Evolutionary conservation across 2,329 filamentous ascomycete species (phyloP), one percentile per base, ranked within the genome.

Genomic region (Dactylellina cionopaga): DNA sequence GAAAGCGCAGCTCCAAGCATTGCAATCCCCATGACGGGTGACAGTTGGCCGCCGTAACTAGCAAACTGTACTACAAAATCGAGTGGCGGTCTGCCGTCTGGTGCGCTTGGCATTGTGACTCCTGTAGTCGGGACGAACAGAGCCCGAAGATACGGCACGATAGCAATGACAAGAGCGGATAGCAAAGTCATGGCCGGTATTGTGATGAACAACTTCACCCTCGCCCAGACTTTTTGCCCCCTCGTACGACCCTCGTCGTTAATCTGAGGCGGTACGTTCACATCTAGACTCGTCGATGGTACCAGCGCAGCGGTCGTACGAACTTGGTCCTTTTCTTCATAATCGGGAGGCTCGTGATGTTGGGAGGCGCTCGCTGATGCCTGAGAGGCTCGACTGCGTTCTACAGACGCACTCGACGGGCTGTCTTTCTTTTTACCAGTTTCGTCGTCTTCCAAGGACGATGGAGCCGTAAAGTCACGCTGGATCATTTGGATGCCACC

Each of bases 1-100:
- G 73, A 74, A 10, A 77, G 58, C 5, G 75, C 74, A 10, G 76
- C 76, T 10, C 76, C 76, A 15, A 77, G 68, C 51, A 77, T 58
- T 19, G 75, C 29, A 52, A 77, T 46, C 25, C 76, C 76, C 29
- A 77, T 39, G 6, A 77, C 66, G 1, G 76, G 76, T 5, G 75
- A 76, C 3, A 74, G 29, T 1, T 75, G 74, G 29, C 75, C 76
- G 17, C 70, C 75, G 55, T 76, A 77, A 3, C 33, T 63, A 22
- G 75, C 62, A 51, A 75, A 74, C 29, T 77, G 75, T 71, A 76
- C 76, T 4, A 77, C 58, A 66, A 77, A 76, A 46, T 77, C 76
- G 4, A 77, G 64, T n/a, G 75, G 75, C 22, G 76, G 76, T 24
- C 60, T 69, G 27, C 74, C 54, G 43, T 77, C 76, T 11, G 76